Conservation (phyloP, 2,329 filamentous ascomycete genomes). For the Knufia petricola region DNA sequence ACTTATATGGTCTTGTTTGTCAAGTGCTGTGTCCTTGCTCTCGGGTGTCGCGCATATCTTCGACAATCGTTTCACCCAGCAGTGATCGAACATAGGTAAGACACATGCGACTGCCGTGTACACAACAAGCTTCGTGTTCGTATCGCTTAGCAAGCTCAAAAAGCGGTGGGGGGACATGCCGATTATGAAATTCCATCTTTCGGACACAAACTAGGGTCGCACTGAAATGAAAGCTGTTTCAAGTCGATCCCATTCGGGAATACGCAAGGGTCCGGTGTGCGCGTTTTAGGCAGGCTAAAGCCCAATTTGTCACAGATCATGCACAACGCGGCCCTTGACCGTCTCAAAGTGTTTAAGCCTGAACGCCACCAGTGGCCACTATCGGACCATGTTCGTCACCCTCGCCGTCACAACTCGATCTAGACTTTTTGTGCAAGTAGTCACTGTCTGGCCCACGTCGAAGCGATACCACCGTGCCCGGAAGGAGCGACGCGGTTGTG, state of each 20-base stretch:
- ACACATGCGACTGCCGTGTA: background rate
- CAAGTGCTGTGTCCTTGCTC: too few species aligned
- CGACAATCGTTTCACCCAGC: too few species aligned
- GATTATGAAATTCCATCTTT: background rate
- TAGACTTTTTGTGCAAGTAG: background rate
- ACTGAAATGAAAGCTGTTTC: background rate
- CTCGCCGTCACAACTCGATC: background rate
- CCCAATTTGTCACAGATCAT: background rate
- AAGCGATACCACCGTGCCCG: background rate
- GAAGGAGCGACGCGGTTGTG: background rate
- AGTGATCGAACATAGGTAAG: too few species aligned
- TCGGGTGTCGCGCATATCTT: too few species aligned
- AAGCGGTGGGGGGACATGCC: background rate
- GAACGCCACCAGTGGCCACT: background rate
- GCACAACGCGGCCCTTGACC: background rate
- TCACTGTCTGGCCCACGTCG: background rate
- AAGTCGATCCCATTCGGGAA: background rate
- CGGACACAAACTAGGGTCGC: background rate
- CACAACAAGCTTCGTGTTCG: background rate
- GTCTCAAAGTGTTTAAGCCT: constrained; percentile 5
- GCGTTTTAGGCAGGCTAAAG: constrained; percentile 1
- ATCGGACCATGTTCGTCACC: background rate
- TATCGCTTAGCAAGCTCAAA: background rate
- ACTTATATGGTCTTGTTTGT: too few species aligned
- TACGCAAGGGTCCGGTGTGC: background rate